Conservation (phyloP, 257 asterid genomes). For the Penstemon davidsonii region DNA sequence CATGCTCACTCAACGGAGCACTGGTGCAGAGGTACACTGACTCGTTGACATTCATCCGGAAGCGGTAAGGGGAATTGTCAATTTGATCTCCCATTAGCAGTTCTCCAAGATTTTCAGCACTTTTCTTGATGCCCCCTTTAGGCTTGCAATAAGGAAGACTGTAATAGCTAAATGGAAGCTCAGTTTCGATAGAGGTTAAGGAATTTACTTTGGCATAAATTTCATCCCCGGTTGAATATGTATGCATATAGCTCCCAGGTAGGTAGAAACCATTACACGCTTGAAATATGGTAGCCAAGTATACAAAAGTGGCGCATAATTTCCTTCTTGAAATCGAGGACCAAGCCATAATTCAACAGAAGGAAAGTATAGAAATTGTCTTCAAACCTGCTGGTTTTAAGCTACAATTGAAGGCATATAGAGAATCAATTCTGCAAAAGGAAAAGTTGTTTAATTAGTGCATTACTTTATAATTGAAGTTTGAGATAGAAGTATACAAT, state of each 20-base stretch:
- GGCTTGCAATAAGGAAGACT: conserved; percentile 79
- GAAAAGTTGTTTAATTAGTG: not conserved
- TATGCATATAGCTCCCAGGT: conserved; percentile 74
- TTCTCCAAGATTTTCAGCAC: conserved; percentile 84
- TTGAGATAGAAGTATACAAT: not conserved
- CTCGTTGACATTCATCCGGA: conserved; percentile 62
- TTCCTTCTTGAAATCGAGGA: conserved; percentile 47
- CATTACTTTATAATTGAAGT: not conserved
- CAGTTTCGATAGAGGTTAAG: conserved; percentile 73
- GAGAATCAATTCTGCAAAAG: conserved; percentile 33
- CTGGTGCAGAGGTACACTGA: conserved; percentile 67
- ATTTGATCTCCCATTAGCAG: conserved; percentile 77
- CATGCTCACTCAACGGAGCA: conserved; percentile 47
- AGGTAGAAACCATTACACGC: conserved; percentile 64
- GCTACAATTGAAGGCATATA: conserved; percentile 29
- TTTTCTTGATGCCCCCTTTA: conserved; percentile 60
- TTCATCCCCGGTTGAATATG: conserved; percentile 55
- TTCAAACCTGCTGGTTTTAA: conserved; percentile 31
- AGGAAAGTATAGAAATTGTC: conserved; percentile 29
- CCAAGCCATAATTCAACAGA: conserved; percentile 44
- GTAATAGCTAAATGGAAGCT: conserved; percentile 73
- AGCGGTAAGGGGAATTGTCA: conserved; percentile 73
- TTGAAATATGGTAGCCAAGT: conserved; percentile 43
- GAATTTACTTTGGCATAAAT: conserved; percentile 69
- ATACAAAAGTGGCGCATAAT: conserved; percentile 36